phyloP scores from a whole-genome alignment of 306 rosid species.

The Sindora glabra region DNA sequence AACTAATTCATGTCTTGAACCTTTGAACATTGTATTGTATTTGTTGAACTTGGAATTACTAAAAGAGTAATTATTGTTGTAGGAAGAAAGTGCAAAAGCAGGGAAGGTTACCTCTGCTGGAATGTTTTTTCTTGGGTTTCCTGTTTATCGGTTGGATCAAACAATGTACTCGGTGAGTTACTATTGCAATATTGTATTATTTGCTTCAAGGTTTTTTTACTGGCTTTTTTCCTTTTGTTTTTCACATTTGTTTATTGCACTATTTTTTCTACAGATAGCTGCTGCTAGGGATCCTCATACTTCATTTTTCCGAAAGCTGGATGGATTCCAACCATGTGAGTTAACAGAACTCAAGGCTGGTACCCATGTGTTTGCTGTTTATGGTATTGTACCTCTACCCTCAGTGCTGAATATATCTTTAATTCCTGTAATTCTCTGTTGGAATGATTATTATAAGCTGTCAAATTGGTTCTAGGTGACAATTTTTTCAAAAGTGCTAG shows the following conservation, averaged over 20 bases:
- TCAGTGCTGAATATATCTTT: conserved; percentile 6
- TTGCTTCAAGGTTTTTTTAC: too few relatives aligned
- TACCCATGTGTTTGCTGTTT: conserved; percentile 85
- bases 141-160: conserved; percentile 89
- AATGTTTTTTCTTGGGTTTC: conserved; percentile 96
- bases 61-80: conserved; percentile 17
- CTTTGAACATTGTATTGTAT: conserved; percentile 10
- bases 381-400: conserved; percentile 46
- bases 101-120: conserved; percentile 93
- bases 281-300: conserved; percentile 94
- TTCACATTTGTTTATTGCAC: conserved; percentile 14
- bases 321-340: conserved; percentile 96
- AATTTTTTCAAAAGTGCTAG: conserved; percentile 92
- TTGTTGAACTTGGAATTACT: too few relatives aligned
- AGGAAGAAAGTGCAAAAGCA: conserved; percentile 90
- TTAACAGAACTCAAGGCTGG: conserved; percentile 89
- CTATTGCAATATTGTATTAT: too few relatives aligned
- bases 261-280: conserved; percentile 47
- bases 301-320: conserved; percentile 82
- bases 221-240: neutral
- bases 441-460: conserved; percentile 10
- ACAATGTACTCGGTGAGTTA: conserved; percentile 70
- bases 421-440: conserved; percentile 2
- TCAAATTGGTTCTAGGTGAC: conserved; percentile 64
- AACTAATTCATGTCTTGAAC: too few relatives aligned